Evolutionary conservation across 2,329 filamentous ascomycete genomes (phyloP).

Genomic region (Pseudogymnoascus sp.): DNA sequence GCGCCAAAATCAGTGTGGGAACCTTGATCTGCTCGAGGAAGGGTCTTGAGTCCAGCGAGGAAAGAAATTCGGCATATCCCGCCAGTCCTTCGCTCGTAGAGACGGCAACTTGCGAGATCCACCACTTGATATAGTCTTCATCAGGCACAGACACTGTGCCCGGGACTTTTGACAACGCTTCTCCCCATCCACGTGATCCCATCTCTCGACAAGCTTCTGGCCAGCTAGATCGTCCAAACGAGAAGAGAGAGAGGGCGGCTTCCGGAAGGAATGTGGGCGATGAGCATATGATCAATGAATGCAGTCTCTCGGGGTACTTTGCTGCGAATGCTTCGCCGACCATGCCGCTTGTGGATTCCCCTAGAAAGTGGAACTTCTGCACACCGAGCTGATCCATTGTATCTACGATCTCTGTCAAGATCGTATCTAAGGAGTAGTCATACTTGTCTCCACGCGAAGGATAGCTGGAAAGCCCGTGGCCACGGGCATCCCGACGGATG

Average conservation of each 20-base stretch:
- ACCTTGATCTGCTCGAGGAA: conserved; percentile 24
- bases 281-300: conserved; percentile 28
- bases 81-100: conserved; percentile 28
- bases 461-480: conserved; percentile 28
- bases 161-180: conserved; percentile 25
- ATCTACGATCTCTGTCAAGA: conserved; percentile 28
- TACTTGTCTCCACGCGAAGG: conserved; percentile 17
- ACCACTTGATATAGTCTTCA: conserved; percentile 27
- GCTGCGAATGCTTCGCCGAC: conserved; percentile 30
- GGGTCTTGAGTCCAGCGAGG: conserved; percentile 26
- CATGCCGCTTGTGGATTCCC: conserved; percentile 30
- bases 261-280: conserved; percentile 19
- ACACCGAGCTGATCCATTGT: conserved; percentile 29
- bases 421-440: conserved; percentile 22
- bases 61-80: conserved; percentile 30
- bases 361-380: conserved; percentile 28
- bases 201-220: conserved; percentile 19
- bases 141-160: conserved; percentile 27
- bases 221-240: neutral
- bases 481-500: conserved; percentile 29
- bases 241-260: neutral
- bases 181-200: conserved; percentile 28
- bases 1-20: conserved; percentile 29
- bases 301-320: conserved; percentile 25
- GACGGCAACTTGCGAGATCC: conserved; percentile 25